A percentile compares a stretch with the other conserved stretches of the same genome.
Conservation (phyloP, 305 asterid species). For the Withania somnifera region DNA sequence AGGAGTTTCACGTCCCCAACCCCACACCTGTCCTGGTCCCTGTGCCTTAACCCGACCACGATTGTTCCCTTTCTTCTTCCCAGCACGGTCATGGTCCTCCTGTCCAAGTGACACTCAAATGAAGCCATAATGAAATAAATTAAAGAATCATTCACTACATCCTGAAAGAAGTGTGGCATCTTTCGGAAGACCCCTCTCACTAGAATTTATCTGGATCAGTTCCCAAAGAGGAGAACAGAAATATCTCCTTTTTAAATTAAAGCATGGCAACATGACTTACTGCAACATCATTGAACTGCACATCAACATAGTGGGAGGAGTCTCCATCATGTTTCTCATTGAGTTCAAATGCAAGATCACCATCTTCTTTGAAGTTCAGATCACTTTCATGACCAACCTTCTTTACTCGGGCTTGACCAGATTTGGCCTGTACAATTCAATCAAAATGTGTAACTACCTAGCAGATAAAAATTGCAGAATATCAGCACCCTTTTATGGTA, state of each 20-base stretch:
- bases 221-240: neutral
- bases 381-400: slow-evolving; percentile 54
- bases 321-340: slow-evolving; percentile 23
- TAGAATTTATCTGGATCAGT: neutral
- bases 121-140: neutral
- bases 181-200: neutral
- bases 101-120: slow-evolving; percentile 30
- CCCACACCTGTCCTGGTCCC: neutral
- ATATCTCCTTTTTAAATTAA: neutral
- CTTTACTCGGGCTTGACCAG: slow-evolving; percentile 37
- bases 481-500: neutral
- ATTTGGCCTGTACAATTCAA: slow-evolving; percentile 33
- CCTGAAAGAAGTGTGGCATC: neutral
- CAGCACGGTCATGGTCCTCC: slow-evolving; percentile 32
- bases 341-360: slow-evolving; percentile 26
- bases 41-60: slow-evolving; percentile 33
- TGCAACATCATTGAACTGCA: slow-evolving; percentile 29
- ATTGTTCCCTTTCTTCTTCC: slow-evolving; percentile 40
- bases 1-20: slow-evolving; percentile 31
- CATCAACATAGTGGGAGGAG: slow-evolving; percentile 24
- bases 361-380: slow-evolving; percentile 35
- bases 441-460: neutral
- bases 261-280: slow-evolving; percentile 18
- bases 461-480: neutral
- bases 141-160: neutral